phyloP scores from a whole-genome alignment of 2,329 filamentous ascomycete species.

The Zasmidium cellare region DNA sequence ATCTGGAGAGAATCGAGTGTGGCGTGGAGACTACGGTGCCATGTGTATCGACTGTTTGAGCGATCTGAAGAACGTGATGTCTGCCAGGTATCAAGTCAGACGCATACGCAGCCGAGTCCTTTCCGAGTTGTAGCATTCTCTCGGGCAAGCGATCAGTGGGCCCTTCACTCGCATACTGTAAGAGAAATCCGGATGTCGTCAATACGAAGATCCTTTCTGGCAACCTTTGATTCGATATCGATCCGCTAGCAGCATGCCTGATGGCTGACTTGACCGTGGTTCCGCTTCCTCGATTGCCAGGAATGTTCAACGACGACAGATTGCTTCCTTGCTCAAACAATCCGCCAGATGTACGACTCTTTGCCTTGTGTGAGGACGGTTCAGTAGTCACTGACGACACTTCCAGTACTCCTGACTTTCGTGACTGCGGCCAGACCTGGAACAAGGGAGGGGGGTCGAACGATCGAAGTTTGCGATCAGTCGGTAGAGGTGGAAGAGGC shows the following conservation, averaged over 20 bases:
- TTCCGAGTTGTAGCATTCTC: conserved; percentile 69
- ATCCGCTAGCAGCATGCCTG: conserved; percentile 14
- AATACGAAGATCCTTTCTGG: conserved; percentile 70
- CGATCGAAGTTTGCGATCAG: conserved; percentile 13
- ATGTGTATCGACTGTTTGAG: conserved; percentile 63
- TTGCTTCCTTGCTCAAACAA: conserved; percentile 12
- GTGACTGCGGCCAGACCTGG: conserved; percentile 81
- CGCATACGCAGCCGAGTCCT: conserved; percentile 75
- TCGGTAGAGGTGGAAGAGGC: conserved; percentile 11
- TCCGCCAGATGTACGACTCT: conserved; percentile 10
- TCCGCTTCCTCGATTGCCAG: conserved; percentile 11
- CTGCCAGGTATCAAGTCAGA: conserved; percentile 77
- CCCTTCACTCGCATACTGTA: conserved; percentile 74
- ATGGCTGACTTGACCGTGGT: conserved; percentile 18
- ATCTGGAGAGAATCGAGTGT: conserved; percentile 64
- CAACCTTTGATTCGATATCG: conserved; percentile 51
- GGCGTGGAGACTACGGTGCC: conserved; percentile 51
- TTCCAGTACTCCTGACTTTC: conserved; percentile 71
- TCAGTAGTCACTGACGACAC: conserved; percentile 70
- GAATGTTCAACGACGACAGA: conserved; percentile 9
- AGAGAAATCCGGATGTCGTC: conserved; percentile 67
- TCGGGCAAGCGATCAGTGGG: conserved; percentile 71
- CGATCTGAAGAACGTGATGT: conserved; percentile 78
- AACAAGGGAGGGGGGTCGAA: conserved; percentile 69
- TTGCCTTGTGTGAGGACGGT: conserved; percentile 33